A percentile compares a stretch with the other conserved stretches of the same genome.
Conservation (phyloP, 2,329 filamentous ascomycete genomes). For the Neocatenulostroma microsporum region DNA sequence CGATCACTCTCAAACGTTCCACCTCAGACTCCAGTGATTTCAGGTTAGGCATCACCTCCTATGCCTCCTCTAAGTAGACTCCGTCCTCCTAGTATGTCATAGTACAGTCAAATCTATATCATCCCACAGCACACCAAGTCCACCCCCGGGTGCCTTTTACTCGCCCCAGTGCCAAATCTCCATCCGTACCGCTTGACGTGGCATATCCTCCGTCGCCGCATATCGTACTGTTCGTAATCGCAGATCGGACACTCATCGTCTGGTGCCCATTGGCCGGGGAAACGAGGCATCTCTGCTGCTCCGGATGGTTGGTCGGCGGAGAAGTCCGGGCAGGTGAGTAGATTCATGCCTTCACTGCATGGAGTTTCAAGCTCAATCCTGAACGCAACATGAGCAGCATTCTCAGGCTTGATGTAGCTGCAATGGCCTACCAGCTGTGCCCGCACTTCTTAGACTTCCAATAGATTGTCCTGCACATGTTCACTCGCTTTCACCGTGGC, state of each 20-base stretch:
- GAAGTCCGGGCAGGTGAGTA: constrained; percentile 36
- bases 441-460: constrained; percentile 41
- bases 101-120: too few relatives aligned
- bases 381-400: constrained; percentile 1
- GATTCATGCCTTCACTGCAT: constrained; percentile 35
- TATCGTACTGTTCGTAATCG: constrained; percentile 20
- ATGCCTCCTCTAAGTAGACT: too few relatives aligned
- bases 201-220: constrained; percentile 19
- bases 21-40: too few relatives aligned
- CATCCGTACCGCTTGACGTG: constrained; percentile 20
- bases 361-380: constrained; percentile 38
- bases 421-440: constrained; percentile 36
- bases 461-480: constrained; percentile 42
- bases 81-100: too few relatives aligned
- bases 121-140: constrained; percentile 18
- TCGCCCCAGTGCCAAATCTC: constrained; percentile 20
- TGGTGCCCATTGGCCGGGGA: constrained; percentile 14
- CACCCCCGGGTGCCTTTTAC: constrained; percentile 15
- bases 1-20: too few relatives aligned
- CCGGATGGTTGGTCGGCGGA: constrained; percentile 17
- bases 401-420: not conserved
- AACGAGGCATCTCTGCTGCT: constrained; percentile 17
- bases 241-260: constrained; percentile 22
- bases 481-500: too few relatives aligned
- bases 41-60: too few relatives aligned